Evolutionary conservation across 2,329 filamentous ascomycete species (phyloP).

Genomic region (Sclerotinia borealis): DNA sequence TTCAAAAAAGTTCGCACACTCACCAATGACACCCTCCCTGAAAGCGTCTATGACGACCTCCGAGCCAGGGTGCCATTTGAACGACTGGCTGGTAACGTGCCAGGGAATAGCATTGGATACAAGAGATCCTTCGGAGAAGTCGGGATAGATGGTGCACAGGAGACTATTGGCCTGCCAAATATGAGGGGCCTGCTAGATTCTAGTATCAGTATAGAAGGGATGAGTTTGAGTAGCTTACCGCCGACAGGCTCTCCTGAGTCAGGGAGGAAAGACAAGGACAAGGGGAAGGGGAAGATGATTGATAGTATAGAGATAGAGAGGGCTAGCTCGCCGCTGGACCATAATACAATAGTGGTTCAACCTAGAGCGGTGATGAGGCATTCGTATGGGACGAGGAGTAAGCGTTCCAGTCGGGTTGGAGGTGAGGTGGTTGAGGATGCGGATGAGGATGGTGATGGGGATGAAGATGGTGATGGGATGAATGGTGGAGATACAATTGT

Average conservation of each 20-base stretch:
- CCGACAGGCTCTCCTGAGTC: constrained; percentile 8
- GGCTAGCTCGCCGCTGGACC: not conserved
- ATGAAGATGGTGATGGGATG: no score
- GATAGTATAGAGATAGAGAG: not conserved
- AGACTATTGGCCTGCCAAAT: not conserved
- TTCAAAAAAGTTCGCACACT: not conserved
- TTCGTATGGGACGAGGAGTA: constrained; percentile 7
- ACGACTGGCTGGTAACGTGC: not conserved
- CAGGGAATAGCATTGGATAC: constrained; percentile 6
- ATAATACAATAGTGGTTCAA: not conserved
- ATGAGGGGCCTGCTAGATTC: constrained; percentile 1
- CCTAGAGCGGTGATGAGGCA: not conserved
- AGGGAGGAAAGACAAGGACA: not conserved
- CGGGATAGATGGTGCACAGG: not conserved
- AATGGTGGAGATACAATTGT: not conserved
- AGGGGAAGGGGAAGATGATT: constrained; percentile 1
- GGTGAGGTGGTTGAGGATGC: not conserved
- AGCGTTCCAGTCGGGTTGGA: not conserved
- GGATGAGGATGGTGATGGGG: not conserved
- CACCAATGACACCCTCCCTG: not conserved
- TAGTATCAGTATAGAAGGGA: constrained; percentile 1
- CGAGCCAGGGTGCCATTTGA: not conserved
- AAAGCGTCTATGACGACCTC: not conserved
- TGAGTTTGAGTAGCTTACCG: constrained; percentile 4
- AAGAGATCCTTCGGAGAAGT: constrained; percentile 7